Base-by-base conservation (phyloP, 2,329 filamentous ascomycete species). In the Venturia asperata region DNA sequence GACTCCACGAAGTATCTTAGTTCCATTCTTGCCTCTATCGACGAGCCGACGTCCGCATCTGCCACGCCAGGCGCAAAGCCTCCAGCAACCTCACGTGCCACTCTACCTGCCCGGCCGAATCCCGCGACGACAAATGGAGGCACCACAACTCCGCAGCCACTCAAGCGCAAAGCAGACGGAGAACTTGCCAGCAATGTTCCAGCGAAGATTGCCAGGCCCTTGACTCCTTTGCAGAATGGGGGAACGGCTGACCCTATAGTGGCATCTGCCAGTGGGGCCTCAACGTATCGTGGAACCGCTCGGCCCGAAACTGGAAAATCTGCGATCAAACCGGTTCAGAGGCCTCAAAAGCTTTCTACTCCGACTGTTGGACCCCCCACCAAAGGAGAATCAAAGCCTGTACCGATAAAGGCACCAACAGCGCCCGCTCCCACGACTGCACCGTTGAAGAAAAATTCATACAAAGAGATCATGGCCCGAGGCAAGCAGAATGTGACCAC, bases 381-480 rank as follows among this genome's bases (percentile, higher is more conserved):
- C 17, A 66, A 30, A 19, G 47, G 68, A 45, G 41, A 65, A 17
- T 45, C 67, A 49, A 65, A 68, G 47, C 55, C 66, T 39, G 56
- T 69, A 52, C 60, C 30, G 6, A 19, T 37, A 15, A 58, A 58
- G 19, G 52, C 52, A n/a, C n/a, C 64, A 24, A 55, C 60, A 21
- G 39, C 64, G 19, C 52, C 71, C 3, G 60, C 72, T 19, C 64
- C 72, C 72, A 13, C 70, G 17, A 65, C 74, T 47, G 74, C 78
- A 2, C 76, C 82, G 1, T 86, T 85, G 1, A 91, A 91, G 75
- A 90, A 88, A 71, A 87, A 88, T 1, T 89, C 87, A 0, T 92
- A 86, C 73, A 84, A 86, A 45, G 88, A 91, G 71, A 88, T 91
- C 67, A 81, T 92, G 76, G 87, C 87, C 65, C 83, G 87, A 69